Evolutionary conservation across 2,329 filamentous ascomycete species (phyloP), one percentile per base, ranked within the genome.

Genomic region (Arthrobotrys musiformis): DNA sequence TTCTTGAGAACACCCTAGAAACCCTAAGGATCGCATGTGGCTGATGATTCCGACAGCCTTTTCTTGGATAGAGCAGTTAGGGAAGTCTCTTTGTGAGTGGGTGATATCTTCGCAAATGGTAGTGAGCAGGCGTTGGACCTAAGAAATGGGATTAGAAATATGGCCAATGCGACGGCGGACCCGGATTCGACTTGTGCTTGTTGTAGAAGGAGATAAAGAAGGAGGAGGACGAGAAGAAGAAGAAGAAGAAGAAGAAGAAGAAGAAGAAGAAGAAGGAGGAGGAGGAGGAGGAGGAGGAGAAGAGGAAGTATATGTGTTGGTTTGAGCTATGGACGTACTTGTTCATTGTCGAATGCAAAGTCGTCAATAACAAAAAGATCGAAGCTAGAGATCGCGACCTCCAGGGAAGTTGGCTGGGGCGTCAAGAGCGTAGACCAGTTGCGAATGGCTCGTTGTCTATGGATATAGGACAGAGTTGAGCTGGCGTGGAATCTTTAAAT

Each of bases 331-430:
- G 19, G 13, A 54, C 93, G 89, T 46, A 74, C 70, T 15, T 75
- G 46, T 70, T 91, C 87, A 62, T 94, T 84, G 81, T 96, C 93
- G n/a, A 91, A 90, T 30, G 87, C 86, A 17, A 89, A 87, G 67
- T 91, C 90, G 79, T 91, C 89, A 28, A 94, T 85, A 52, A 97
- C 89, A 83, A 98, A 98, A 84, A 98, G 88, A 83, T 98, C 95
- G 82, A 96, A 97, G 13, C 91, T 91, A 19, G 90, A 91, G 15
- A 98, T 85, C 0, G 91, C 91, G 70, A 88, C 87, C 82, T 97
- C 94, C 19, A 97, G 86, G 6, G 88, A 83, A 22, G 89, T 85
- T 66, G 85, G 83, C 64, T 87, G 86, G 4, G 86, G 85, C 26
- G 84, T 82, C 46, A 83, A 84, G 64, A 92, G 79, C 66, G 86